Evolutionary conservation across 805 yeast species (phyloP).

Genomic region (Cyberlindnera lachancei): DNA sequence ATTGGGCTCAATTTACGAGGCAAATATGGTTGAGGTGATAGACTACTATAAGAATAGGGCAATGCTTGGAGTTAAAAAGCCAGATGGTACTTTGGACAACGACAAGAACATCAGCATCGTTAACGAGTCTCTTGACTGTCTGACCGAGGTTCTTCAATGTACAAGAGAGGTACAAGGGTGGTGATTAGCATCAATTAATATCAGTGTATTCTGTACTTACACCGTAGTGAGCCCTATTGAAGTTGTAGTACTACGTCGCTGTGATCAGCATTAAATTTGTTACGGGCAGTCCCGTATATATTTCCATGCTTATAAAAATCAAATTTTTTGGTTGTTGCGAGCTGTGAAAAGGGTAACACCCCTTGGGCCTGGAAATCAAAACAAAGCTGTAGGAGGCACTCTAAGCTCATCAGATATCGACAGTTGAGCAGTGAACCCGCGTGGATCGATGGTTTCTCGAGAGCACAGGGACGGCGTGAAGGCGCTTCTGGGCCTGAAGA

Average conservation of each 20-base stretch:
- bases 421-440: too few species aligned
- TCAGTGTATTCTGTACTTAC: too few species aligned
- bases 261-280: too few species aligned
- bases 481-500: conserved; percentile 19
- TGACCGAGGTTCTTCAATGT: conserved; percentile 26
- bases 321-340: neutral
- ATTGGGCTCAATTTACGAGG: conserved; percentile 31
- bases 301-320: too few species aligned
- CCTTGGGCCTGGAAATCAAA: neutral
- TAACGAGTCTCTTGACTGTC: conserved; percentile 35
- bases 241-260: too few species aligned
- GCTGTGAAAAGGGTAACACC: conserved; percentile 1
- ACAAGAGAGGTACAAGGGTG: conserved; percentile 9
- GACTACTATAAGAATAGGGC: conserved; percentile 44
- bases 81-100: conserved; percentile 15
- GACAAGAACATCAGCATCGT: conserved; percentile 32
- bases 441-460: too few species aligned
- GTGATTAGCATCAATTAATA: too few species aligned
- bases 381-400: too few species aligned
- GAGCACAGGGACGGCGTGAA: conserved; percentile 21
- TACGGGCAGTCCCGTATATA: too few species aligned
- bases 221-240: too few species aligned
- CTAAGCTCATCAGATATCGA: too few species aligned
- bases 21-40: conserved; percentile 36
- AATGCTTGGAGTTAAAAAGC: conserved; percentile 19